Base-by-base conservation (phyloP, 2,329 filamentous ascomycete genomes). In the Grosmannia penicillata region DNA sequence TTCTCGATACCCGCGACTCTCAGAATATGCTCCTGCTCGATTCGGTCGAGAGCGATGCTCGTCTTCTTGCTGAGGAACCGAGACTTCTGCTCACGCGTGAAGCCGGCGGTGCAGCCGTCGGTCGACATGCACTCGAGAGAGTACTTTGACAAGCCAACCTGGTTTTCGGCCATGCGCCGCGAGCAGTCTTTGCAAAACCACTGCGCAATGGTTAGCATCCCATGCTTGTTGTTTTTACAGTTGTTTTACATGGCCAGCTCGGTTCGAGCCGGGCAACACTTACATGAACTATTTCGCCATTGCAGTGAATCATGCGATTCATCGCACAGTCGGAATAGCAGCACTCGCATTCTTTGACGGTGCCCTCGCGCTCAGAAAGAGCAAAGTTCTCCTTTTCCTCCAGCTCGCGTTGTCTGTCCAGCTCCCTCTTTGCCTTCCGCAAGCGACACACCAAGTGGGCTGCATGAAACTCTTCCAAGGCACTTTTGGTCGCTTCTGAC, bases 161-260 rank as follows among this genome's bases (percentile, higher is more conserved):
- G 68, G 7, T 61, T 70, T 49, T 83, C 74, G 5, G 84, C 79
- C 44, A 75, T 75, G 18, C 56, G 68, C 40, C 63, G 71, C 6
- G 76, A 67, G 51, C 85, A 93, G 1, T 59, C 56, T 33, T 64
- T 62, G 54, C 85, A 93, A 54, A 89, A 87, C 51, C 69, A 72
- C 59, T 63, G 18, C 2, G 1, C 19, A 17, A 18, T 11, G 14
- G 35, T 37, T 14, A 37, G 27, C n/a, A n/a, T n/a, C n/a, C n/a
- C n/a, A n/a, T n/a, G 4, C 6, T 15, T 6, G 2, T 19, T 4
- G 15, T 8, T 6, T 21, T 7, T 17, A 27, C 10, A n/a, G n/a
- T n/a, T n/a, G n/a, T n/a, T n/a, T n/a, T n/a, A n/a, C n/a, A n/a
- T n/a, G n/a, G n/a, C n/a, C n/a, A n/a, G n/a, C n/a, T n/a, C n/a